A percentile compares a stretch with the other conserved stretches of the same genome.
phyloP scores from a whole-genome alignment of 495 filamentous ascomycete genomes.

The Staphylotrichum longicolle region DNA sequence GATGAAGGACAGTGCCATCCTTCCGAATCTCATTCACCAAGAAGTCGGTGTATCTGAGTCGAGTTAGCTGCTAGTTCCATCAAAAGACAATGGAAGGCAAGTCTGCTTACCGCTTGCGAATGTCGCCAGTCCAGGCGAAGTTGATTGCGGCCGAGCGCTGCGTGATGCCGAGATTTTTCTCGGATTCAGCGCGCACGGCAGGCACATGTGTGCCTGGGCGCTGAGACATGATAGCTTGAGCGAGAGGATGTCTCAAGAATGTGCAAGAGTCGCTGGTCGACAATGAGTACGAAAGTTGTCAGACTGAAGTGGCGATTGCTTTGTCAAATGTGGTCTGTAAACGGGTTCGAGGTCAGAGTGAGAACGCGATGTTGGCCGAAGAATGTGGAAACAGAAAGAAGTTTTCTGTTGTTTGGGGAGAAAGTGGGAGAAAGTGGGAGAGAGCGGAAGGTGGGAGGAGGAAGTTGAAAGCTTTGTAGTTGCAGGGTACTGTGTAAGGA shows the following conservation, averaged over 20 bases:
- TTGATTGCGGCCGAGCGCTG: slow-evolving; percentile 35
- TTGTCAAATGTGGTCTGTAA: background rate
- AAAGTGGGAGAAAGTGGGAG: background rate
- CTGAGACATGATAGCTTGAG: slow-evolving; percentile 26
- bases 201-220: slow-evolving; percentile 35
- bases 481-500: background rate
- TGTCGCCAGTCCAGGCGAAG: slow-evolving; percentile 39
- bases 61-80: slow-evolving; percentile 3
- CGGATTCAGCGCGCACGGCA: slow-evolving; percentile 33
- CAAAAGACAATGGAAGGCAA: background rate
- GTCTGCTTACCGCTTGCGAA: slow-evolving; percentile 38
- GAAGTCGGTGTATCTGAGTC: slow-evolving; percentile 84
- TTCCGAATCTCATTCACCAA: slow-evolving; percentile 87
- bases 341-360: slow-evolving; percentile 2
- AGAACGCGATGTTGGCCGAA: background rate
- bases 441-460: background rate
- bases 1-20: slow-evolving; percentile 74
- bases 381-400: background rate
- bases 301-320: slow-evolving; percentile 13
- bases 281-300: background rate
- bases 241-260: slow-evolving; percentile 12
- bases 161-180: slow-evolving; percentile 40
- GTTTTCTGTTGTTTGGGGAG: background rate
- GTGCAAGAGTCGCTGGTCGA: slow-evolving; percentile 3
- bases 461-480: background rate